Evolutionary conservation across 371 early-diverging fungal genomes (phyloP), one percentile per base, ranked within the genome.

Genomic region (Quaeritorhiza haematococci): DNA sequence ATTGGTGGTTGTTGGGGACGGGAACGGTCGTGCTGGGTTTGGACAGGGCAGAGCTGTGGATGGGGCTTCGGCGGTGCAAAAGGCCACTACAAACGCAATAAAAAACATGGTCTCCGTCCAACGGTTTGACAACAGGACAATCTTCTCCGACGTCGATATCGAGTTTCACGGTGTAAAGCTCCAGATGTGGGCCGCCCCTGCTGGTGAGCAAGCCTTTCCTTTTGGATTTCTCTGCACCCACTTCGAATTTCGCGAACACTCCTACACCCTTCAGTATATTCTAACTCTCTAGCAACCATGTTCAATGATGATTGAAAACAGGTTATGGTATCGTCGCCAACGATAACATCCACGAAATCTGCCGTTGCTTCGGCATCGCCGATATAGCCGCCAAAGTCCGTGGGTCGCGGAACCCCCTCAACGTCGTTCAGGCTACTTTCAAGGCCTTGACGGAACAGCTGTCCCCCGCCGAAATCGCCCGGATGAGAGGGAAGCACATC

Each of bases 401-500:
- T 63, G 98, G 98, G 3, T 93, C 93, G 17, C 79, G 83, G 42
- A 95, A 93, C 69, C 94, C 94, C 8, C 90, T 98, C 89, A 98
- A 98, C 69, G 97, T 98, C 26, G 85, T 95, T 75, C 95, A 98
- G 80, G 93, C 88, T 21, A 89, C 92, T 3, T 94, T 98, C 68
- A 91, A 87, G 69, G 98, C 98, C 3, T 71, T 98, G n/a, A 67
- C 74, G 44, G 67, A 75, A 33, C 98, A 98, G 75, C 84, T 82
- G 66, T 69, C 83, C 23, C 93, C 96, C 8, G 76, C 83, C 43
- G 89, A 94, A 49, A 85, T 98, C 72, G 95, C 98, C 26, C 79
- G 79, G 66, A 80, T 84, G 58, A 80, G 96, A 52, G 98, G 98
- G 35, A 82, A 90, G 70, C 91, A 89, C 46, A 74, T 98, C 47